Conservation (phyloP, 257 asterid species). For the Avicennia marina region DNA sequence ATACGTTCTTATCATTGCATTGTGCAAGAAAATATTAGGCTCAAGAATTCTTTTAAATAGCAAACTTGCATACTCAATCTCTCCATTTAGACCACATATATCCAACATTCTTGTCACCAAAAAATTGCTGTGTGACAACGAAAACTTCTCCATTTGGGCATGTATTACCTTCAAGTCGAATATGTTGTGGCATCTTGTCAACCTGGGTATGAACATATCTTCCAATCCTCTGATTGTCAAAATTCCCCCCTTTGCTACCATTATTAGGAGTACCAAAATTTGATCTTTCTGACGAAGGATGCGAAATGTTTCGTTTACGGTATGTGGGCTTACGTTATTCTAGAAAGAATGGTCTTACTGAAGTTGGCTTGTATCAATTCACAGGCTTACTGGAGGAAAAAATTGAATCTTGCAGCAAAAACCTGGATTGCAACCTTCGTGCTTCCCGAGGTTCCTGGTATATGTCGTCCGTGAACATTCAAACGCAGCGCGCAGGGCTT, state of each 20-base stretch:
- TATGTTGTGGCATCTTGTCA: slow-evolving; percentile 41
- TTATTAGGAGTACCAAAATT: background rate
- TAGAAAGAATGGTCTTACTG: too few relatives aligned
- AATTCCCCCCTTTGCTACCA: slow-evolving; percentile 39
- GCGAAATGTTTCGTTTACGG: background rate
- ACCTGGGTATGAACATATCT: slow-evolving; percentile 44
- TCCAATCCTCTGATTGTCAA: slow-evolving; percentile 46
- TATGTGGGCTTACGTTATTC: too few relatives aligned
- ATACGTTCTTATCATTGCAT: slow-evolving; percentile 54
- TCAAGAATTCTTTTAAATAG: slow-evolving; percentile 46
- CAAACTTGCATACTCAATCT: slow-evolving; percentile 45
- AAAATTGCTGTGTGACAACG: slow-evolving; percentile 59
- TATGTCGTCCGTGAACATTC: too few relatives aligned
- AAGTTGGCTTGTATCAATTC: too few relatives aligned
- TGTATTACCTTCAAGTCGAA: slow-evolving; percentile 50
- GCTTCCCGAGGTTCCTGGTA: too few relatives aligned
- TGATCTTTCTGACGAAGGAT: background rate
- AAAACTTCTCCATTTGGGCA: slow-evolving; percentile 58
- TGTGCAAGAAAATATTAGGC: slow-evolving; percentile 53
- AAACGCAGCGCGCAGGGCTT: too few relatives aligned
- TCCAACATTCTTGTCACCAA: slow-evolving; percentile 78
- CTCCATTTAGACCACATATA: slow-evolving; percentile 54
- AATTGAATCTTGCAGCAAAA: too few relatives aligned
- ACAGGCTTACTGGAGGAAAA: too few relatives aligned
- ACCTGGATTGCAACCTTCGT: too few relatives aligned